phyloP scores from a whole-genome alignment of 2,329 filamentous ascomycete species.

The Trichoderma koningiopsis region DNA sequence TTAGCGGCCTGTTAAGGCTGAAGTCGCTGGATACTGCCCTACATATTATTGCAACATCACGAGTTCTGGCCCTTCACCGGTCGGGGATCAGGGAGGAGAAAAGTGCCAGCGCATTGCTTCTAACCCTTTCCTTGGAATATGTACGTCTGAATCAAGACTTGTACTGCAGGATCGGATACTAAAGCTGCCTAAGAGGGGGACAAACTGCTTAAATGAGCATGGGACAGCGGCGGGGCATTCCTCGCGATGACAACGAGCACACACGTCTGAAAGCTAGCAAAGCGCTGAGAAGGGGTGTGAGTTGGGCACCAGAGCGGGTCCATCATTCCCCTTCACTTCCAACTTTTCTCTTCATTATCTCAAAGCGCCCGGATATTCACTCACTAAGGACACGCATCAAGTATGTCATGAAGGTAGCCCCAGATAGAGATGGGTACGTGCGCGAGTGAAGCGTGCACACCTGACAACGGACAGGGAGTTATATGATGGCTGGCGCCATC shows the following conservation, averaged over 20 bases:
- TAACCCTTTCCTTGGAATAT: not conserved
- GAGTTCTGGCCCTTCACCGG: not conserved
- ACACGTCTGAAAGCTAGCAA: constrained; percentile 5
- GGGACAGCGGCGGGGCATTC: constrained; percentile 9
- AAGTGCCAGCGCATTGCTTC: not conserved
- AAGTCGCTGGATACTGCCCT: constrained; percentile 9
- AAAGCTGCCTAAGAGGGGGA: not conserved
- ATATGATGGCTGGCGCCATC: constrained; percentile 10
- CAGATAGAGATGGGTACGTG: not conserved
- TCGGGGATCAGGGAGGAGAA: not conserved
- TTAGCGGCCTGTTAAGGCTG: constrained; percentile 23
- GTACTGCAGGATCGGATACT: not conserved
- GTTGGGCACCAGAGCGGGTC: constrained; percentile 24
- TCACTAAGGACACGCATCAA: not conserved
- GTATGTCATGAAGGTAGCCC: constrained; percentile 10
- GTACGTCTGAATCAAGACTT: not conserved
- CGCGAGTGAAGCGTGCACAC: constrained; percentile 4
- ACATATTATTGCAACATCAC: constrained; percentile 4
- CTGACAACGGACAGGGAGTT: constrained; percentile 10
- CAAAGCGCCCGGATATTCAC: not conserved
- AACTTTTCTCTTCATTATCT: not conserved
- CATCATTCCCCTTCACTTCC: not conserved
- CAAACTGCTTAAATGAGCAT: not conserved
- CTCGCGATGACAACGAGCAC: constrained; percentile 12
- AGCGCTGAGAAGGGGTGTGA: constrained; percentile 10